Percentiles rank a stretch among this genome's conserved stretches.
Evolutionary conservation across 768 basidiomycete genomes (phyloP).

Genomic region (Russula earlei): DNA sequence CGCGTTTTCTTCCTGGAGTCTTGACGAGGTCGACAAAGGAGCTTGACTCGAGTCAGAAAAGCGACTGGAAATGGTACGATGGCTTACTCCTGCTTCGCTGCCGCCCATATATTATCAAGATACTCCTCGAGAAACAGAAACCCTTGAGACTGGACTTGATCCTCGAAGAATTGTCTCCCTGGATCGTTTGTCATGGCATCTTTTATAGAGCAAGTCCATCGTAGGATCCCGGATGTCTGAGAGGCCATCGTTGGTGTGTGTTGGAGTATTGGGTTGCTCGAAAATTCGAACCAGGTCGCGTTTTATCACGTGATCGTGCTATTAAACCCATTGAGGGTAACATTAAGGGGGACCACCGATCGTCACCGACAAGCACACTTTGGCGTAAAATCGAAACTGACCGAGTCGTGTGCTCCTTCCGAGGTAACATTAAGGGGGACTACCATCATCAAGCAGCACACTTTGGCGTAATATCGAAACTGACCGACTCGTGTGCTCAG

Average conservation of each 20-base stretch:
- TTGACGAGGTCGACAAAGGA: slow-evolving; percentile 74
- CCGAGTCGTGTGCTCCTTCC: too few species aligned
- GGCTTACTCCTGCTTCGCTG: slow-evolving; percentile 53
- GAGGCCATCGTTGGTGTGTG: slow-evolving; percentile 10
- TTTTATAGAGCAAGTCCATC: slow-evolving; percentile 62
- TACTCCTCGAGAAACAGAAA: slow-evolving; percentile 76
- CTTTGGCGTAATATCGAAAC: background rate
- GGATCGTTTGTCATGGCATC: slow-evolving; percentile 64
- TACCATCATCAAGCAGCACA: background rate
- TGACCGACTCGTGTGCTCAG: background rate
- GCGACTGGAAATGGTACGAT: background rate
- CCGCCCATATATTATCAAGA: slow-evolving; percentile 57
- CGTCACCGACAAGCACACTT: background rate
- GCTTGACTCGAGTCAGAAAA: slow-evolving; percentile 28
- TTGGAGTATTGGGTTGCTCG: background rate
- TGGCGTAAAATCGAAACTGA: background rate
- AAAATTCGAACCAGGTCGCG: background rate
- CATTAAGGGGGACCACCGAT: background rate
- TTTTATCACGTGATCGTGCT: slow-evolving; percentile 8
- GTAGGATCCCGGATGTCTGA: slow-evolving; percentile 38
- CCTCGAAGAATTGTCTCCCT: slow-evolving; percentile 58
- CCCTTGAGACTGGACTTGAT: slow-evolving; percentile 65
- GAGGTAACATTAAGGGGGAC: too few species aligned
- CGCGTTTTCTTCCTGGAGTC: slow-evolving; percentile 70
- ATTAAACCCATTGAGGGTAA: background rate